Percentiles rank a stretch among this genome's conserved stretches.
Evolutionary conservation across 805 yeast genomes (phyloP).

Genomic region (Kodamaea kakaduensis): DNA sequence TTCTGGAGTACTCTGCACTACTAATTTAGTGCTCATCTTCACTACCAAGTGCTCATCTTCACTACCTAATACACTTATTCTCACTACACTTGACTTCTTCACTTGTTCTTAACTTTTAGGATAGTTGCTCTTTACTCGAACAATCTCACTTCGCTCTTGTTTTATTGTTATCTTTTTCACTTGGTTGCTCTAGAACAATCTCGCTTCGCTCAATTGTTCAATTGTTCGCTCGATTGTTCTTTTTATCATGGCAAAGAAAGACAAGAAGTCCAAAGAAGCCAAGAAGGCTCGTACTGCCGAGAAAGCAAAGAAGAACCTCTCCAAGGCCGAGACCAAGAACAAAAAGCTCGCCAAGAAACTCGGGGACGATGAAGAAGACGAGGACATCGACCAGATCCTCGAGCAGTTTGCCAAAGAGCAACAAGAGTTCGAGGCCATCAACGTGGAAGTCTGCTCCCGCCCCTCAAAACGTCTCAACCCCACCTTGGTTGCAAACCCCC

Average conservation of each 20-base stretch:
- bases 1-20: too few species aligned
- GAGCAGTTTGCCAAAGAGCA: constrained; percentile 78
- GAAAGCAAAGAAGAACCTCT: constrained; percentile 69
- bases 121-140: too few species aligned
- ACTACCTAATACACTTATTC: too few species aligned
- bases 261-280: constrained; percentile 83
- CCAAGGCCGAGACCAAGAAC: constrained; percentile 69
- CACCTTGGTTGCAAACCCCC: constrained; percentile 69
- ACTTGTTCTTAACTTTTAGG: too few species aligned
- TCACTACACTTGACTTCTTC: too few species aligned
- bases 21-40: too few species aligned
- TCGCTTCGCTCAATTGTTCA: too few species aligned
- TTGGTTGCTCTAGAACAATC: too few species aligned
- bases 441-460: constrained; percentile 49
- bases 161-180: too few species aligned
- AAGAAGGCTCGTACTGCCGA: constrained; percentile 85
- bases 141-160: too few species aligned
- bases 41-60: too few species aligned
- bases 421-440: constrained; percentile 68
- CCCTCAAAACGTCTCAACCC: constrained; percentile 75
- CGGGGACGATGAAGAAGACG: constrained; percentile 81
- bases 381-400: constrained; percentile 80
- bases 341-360: constrained; percentile 71
- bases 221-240: neutral
- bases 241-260: constrained; percentile 73